phyloP scores from a whole-genome alignment of 2,329 filamentous ascomycete species.

The Xylariaceae sp. region DNA sequence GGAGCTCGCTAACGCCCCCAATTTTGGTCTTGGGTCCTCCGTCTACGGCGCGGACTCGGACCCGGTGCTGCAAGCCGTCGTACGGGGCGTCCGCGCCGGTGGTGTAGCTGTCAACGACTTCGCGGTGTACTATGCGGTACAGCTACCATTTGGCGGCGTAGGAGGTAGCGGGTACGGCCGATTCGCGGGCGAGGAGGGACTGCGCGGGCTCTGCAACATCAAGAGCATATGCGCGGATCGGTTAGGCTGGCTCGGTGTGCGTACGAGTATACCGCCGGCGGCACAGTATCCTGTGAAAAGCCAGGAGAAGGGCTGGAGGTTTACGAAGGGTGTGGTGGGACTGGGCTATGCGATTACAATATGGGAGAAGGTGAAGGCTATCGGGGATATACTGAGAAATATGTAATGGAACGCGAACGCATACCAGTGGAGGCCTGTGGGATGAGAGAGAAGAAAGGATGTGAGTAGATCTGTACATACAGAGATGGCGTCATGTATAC shows the following conservation, averaged over 20 bases:
- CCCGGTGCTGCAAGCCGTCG: conserved; percentile 58
- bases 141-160: conserved; percentile 91
- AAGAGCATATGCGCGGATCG: conserved; percentile 84
- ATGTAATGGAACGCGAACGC: conserved; percentile 1
- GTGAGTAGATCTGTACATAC: no score
- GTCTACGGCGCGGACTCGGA: conserved; percentile 72
- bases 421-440: background rate
- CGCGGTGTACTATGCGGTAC: conserved; percentile 85
- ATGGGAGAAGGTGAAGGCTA: conserved; percentile 34
- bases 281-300: conserved; percentile 76
- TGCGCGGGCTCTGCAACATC: conserved; percentile 78
- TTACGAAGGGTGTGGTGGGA: conserved; percentile 57
- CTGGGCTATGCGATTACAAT: conserved; percentile 51
- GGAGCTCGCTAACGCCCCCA: conserved; percentile 72
- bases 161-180: conserved; percentile 86
- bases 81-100: conserved; percentile 68
- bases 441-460: no score
- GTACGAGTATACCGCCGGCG: conserved; percentile 75
- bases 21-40: conserved; percentile 80
- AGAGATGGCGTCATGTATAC: no score
- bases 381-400: conserved; percentile 40
- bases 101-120: conserved; percentile 98
- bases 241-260: conserved; percentile 51
- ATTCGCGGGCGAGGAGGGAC: conserved; percentile 86
- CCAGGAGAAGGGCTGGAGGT: conserved; percentile 60